Base-by-base conservation (phyloP, 495 filamentous ascomycete genomes). In the Hypoxylon fragiforme region DNA sequence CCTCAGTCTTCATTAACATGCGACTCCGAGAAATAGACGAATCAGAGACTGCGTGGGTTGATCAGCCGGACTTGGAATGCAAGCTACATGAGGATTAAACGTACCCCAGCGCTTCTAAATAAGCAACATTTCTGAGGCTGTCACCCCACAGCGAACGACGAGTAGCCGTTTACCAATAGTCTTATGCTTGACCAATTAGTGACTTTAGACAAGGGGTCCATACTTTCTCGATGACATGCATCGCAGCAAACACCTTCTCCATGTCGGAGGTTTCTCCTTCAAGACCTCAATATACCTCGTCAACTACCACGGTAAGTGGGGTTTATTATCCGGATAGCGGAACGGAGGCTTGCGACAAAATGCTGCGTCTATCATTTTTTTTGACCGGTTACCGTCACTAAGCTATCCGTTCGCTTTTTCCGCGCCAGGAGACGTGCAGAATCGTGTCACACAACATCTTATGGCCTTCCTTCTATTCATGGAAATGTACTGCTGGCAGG, bases 371-470 rank as follows among this genome's bases (percentile, higher is more conserved):
- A 14, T 38, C 30, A 37, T 28, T 42, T 20, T 16, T 43, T 18
- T 41, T 20, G 20, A n/a, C 47, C 51, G 46, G 51, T 26, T 28
- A 38, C 24, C 24, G 18, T 41, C 8, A 22, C 41, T 37, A 46
- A 28, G 35, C 12, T 32, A 38, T 45, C 37, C 21, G 39, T 22
- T 51, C 46, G 58, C 58, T 16, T 56, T 50, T 56, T 45, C 57
- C 45, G 40, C 51, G 21, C 39, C 20, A 49, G 52, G 51, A 44
- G 42, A 47, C 31, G 14, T 61, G 48, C 58, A 56, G 58, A 49
- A 61, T 61, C 58, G 52, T 42, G 58, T 61, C 24, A 28, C 51
- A 61, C 58, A 48, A 30, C 58, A 56, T 42, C 12, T 44, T 28
- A 26, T 14, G 24, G 35, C 36, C 31, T 7, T 13, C 8, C 31